Percentiles rank a stretch among this genome's conserved stretches.
phyloP scores from a whole-genome alignment of 306 rosid genomes.

The Gastrolobium bilobum region DNA sequence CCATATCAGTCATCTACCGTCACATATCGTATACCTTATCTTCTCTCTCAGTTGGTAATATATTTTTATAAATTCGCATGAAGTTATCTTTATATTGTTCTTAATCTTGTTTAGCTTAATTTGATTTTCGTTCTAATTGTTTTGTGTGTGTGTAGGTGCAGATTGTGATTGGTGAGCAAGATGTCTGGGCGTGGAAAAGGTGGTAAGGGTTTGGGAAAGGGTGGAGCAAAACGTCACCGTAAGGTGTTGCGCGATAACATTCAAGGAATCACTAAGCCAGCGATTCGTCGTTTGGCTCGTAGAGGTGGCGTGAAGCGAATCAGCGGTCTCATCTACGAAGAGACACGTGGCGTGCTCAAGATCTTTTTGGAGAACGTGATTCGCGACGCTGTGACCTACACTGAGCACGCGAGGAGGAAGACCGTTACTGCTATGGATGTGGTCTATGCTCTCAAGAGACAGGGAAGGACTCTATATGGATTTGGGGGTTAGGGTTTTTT shows the following conservation, averaged over 20 bases:
- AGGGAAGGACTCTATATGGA: conserved; percentile 78
- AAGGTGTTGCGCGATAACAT: conserved; percentile 77
- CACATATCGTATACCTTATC: background rate
- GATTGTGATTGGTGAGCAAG: background rate
- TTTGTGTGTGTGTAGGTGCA: background rate
- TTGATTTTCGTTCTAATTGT: background rate
- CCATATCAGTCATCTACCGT: background rate
- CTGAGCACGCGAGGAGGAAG: conserved; percentile 80
- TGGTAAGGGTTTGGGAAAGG: conserved; percentile 85
- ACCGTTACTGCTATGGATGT: conserved; percentile 86
- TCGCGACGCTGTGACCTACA: conserved; percentile 81
- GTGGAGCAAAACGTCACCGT: conserved; percentile 83
- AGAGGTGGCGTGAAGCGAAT: conserved; percentile 84
- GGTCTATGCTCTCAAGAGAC: conserved; percentile 76
- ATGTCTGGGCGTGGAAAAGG: conserved; percentile 92
- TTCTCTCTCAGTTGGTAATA: background rate
- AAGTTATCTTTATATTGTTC: background rate
- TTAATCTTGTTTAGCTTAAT: background rate
- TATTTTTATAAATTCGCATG: too few relatives aligned
- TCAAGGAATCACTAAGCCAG: conserved; percentile 81
- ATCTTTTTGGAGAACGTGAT: conserved; percentile 81
- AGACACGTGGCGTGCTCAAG: conserved; percentile 79
- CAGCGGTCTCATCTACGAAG: conserved; percentile 77
- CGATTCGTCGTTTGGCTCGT: conserved; percentile 79
- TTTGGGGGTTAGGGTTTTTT: conserved; percentile 71